Evolutionary conservation across 805 yeast species (phyloP).

Genomic region (Saccharomycopsis sp.): DNA sequence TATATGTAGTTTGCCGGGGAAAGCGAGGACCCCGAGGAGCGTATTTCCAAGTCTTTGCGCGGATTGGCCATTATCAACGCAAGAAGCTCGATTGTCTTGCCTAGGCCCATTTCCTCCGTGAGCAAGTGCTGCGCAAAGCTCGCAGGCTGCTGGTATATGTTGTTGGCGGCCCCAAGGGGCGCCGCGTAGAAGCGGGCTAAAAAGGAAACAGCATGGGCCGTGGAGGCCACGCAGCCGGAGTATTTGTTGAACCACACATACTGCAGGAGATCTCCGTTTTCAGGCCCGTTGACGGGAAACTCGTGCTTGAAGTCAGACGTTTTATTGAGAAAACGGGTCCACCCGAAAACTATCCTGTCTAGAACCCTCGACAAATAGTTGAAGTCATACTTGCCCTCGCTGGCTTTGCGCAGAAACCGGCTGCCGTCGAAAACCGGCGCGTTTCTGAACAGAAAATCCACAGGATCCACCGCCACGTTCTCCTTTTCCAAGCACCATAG

Average conservation of each 20-base stretch:
- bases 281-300: neutral
- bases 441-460: conserved; percentile 22
- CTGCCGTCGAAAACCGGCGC: conserved; percentile 25
- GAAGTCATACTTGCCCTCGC: conserved; percentile 26
- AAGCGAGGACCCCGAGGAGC: conserved; percentile 19
- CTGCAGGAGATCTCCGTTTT: neutral
- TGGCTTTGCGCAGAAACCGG: conserved; percentile 10
- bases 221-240: conserved; percentile 41
- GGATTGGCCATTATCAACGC: conserved; percentile 58
- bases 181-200: conserved; percentile 18
- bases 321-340: conserved; percentile 31
- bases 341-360: conserved; percentile 46
- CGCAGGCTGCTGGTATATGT: neutral
- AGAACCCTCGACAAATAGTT: conserved; percentile 16
- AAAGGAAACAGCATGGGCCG: conserved; percentile 28
- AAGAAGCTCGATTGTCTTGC: conserved; percentile 84
- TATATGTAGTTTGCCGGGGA: conserved; percentile 28
- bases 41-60: conserved; percentile 29
- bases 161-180: conserved; percentile 2
- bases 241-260: conserved; percentile 43
- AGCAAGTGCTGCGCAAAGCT: conserved; percentile 53
- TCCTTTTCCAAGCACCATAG: conserved; percentile 52
- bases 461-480: conserved; percentile 32
- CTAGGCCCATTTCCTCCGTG: conserved; percentile 96
- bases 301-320: conserved; percentile 15